Evolutionary conservation across 2,329 filamentous ascomycete species (phyloP).

Genomic region (Sporothrix protearum): DNA sequence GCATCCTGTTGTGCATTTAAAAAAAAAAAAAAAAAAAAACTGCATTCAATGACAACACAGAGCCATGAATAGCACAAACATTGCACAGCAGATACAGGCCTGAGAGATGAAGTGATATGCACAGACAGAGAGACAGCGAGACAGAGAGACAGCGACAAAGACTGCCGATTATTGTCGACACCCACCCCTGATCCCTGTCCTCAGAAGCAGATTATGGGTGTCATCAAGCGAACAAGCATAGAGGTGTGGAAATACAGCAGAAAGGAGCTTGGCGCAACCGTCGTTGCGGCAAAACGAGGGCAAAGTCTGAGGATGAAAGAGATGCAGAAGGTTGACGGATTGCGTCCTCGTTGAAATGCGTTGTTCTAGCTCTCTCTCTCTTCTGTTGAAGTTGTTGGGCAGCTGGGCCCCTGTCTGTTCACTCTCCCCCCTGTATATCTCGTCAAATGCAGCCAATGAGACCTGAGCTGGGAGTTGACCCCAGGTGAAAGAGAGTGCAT

Average conservation of each 20-base stretch:
- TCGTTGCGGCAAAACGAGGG: not conserved
- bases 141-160: too few relatives aligned
- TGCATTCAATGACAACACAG: not conserved
- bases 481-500: not conserved
- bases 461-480: not conserved
- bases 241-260: conserved; percentile 26
- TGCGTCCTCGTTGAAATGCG: not conserved
- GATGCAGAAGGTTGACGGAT: not conserved
- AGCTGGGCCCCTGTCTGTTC: not conserved
- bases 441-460: conserved; percentile 4
- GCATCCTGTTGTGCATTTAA: not conserved
- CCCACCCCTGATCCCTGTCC: not conserved
- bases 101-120: not conserved
- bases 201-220: conserved; percentile 18
- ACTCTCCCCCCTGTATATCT: not conserved
- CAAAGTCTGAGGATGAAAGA: not conserved
- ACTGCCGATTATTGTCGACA: not conserved
- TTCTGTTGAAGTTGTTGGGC: too few relatives aligned
- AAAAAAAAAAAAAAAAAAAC: not conserved
- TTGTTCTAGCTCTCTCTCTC: not conserved
- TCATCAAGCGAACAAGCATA: conserved; percentile 29
- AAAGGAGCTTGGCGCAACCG: conserved; percentile 1
- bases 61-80: not conserved
- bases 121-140: too few relatives aligned
- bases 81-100: not conserved